phyloP scores from a whole-genome alignment of 257 asterid genomes.

The Solanum paucissectum region DNA sequence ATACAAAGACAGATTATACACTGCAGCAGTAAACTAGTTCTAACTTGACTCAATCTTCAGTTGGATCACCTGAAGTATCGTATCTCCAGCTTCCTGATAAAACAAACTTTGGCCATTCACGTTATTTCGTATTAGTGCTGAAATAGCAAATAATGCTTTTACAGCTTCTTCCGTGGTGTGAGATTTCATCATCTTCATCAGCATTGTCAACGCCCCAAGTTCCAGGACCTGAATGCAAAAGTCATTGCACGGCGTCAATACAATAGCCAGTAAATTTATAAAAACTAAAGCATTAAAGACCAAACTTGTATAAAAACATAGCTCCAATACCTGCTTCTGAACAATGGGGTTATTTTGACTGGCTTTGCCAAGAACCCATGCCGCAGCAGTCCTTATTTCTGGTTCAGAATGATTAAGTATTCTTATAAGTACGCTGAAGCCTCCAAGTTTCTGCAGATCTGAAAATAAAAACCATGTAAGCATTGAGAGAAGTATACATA shows the following conservation, averaged over 20 bases:
- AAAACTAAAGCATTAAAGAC: neutral
- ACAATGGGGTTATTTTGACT: conserved; percentile 72
- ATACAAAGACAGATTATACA: neutral
- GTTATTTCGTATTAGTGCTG: conserved; percentile 70
- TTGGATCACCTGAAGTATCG: conserved; percentile 67
- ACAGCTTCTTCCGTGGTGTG: conserved; percentile 54
- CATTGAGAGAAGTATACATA: neutral
- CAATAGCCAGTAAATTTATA: neutral
- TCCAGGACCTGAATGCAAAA: conserved; percentile 49
- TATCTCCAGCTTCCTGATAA: conserved; percentile 53
- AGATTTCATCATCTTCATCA: conserved; percentile 57
- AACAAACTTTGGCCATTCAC: conserved; percentile 49
- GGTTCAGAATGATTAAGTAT: conserved; percentile 38
- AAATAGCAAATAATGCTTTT: conserved; percentile 70
- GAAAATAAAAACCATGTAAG: neutral
- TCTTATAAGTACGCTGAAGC: conserved; percentile 39
- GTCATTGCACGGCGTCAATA: neutral
- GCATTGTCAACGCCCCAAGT: conserved; percentile 45
- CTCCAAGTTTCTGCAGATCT: conserved; percentile 81
- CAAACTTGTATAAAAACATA: neutral
- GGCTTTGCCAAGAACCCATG: conserved; percentile 84
- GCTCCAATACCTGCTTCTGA: conserved; percentile 58
- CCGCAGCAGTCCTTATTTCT: conserved; percentile 56
- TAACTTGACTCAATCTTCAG: conserved; percentile 2
- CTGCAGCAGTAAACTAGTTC: conserved; percentile 4